Percentiles rank a stretch among this genome's conserved stretches.
These are phyloP conservation scores for Exophiala calicioides DNA, from an alignment of 2,329 filamentous ascomycete genomes.

Conservation along the genomic window DNA sequence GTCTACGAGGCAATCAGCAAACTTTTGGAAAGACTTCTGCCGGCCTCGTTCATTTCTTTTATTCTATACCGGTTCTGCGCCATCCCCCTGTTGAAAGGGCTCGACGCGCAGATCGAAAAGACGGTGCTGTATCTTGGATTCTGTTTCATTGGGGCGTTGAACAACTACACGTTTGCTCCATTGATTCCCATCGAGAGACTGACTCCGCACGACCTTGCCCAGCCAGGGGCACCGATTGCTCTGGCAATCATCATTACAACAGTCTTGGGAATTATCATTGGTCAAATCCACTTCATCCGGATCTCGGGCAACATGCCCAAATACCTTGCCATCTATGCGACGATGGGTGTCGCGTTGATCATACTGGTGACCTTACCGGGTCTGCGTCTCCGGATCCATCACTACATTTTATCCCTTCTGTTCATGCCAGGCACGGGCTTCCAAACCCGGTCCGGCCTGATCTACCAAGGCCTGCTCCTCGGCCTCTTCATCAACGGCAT, in stretches of 20 bases:
- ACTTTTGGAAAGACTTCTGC: conserved; percentile 78
- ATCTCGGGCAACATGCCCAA: conserved; percentile 77
- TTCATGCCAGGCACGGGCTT: conserved; percentile 85
- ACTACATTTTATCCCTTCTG: conserved; percentile 87
- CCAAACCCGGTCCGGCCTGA: conserved; percentile 77
- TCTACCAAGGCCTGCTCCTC: conserved; percentile 87
- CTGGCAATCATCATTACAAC: conserved; percentile 74
- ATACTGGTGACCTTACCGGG: conserved; percentile 71
- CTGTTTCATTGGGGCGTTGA: conserved; percentile 86
- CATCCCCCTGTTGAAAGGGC: conserved; percentile 66
- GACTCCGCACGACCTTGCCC: conserved; percentile 87
- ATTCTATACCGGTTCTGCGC: conserved; percentile 86
- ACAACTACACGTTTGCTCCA: conserved; percentile 87
- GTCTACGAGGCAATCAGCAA: conserved; percentile 74
- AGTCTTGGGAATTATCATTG: conserved; percentile 66
- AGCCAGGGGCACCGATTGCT: conserved; percentile 84
- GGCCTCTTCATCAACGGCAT: conserved; percentile 94
- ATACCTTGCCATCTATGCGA: conserved; percentile 75
- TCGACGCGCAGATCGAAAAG: conserved; percentile 86
- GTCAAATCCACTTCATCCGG: conserved; percentile 83
- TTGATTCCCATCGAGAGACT: conserved; percentile 90
- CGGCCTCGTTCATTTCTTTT: conserved; percentile 82
- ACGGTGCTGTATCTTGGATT: conserved; percentile 85
- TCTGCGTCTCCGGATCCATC: conserved; percentile 84
- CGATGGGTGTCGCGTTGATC: conserved; percentile 67